Conservation (phyloP, 2,329 filamentous ascomycete species). For the Paecilomyces formosus region DNA sequence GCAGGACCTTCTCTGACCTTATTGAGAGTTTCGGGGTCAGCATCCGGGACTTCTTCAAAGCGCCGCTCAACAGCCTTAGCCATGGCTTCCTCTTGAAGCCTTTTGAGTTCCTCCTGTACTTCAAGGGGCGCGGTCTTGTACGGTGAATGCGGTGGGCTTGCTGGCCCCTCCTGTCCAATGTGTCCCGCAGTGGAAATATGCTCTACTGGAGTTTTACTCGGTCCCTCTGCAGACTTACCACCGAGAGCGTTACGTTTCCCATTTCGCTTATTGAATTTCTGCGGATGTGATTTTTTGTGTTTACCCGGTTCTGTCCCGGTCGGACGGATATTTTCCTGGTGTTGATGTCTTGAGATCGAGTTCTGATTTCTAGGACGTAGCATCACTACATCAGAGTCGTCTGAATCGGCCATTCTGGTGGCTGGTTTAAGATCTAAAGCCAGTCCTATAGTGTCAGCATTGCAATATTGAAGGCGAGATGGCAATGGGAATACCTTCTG, state of each 20-base stretch:
- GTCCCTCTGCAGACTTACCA: neutral
- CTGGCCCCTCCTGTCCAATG: neutral
- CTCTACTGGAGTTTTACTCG: neutral
- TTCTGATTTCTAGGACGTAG: conserved; percentile 6
- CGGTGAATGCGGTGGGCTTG: neutral
- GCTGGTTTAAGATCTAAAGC: neutral
- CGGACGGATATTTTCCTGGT: neutral
- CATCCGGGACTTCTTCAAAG: conserved; percentile 3
- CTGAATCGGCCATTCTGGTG: conserved; percentile 6
- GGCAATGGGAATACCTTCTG: neutral
- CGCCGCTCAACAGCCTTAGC: conserved; percentile 6
- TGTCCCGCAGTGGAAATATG: neutral
- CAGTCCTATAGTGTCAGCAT: neutral
- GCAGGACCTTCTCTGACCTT: conserved; percentile 21
- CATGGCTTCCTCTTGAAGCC: conserved; percentile 12
- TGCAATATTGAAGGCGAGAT: neutral
- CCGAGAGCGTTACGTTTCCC: neutral
- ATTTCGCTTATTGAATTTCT: neutral
- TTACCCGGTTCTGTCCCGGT: neutral
- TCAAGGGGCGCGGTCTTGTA: conserved; percentile 6
- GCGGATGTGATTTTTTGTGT: neutral
- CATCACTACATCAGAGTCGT: conserved; percentile 16
- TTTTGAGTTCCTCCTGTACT: conserved; percentile 12
- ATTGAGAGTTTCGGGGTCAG: conserved; percentile 13
- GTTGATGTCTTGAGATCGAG: neutral